Base-by-base conservation (phyloP, 139 green algal genomes). In the Eudorina sp. region DNA sequence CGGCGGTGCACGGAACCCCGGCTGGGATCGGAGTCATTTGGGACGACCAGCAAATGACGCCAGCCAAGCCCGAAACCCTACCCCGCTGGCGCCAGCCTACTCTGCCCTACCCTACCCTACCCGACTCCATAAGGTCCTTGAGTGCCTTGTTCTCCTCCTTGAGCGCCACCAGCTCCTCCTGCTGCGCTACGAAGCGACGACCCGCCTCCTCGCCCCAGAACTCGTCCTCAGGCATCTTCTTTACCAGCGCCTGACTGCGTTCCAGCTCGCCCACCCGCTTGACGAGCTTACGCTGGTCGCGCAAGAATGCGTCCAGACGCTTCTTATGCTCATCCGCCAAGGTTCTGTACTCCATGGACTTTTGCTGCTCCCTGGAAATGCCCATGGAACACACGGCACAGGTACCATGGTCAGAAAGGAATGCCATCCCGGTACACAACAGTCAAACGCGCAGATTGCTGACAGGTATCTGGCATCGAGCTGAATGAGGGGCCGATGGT, bases 121-220 rank as follows among this genome's bases (percentile, higher is more conserved):
- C 82, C 29, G 72, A 48, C 31, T 88, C 85, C 77, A 93, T 72
- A 14, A 92, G 76, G 81, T 91, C 36, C 68, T 92, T 88, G 31
- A 93, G 62, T 40, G 45, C 46, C 3, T 77, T 41, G 48, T 92
- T 92, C 51, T 92, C 79, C 85, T 96, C 93, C 13, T 85, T 68
- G 11, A 95, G 88, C 3, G 46, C 29, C 34, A 92, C 92, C 46
- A 96, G 91, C 92, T 96, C 90, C 48, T 95, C 93, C 86, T 96
- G 94, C 91, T 96, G 94, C 70, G 75, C 66, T 19, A 89, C 92
- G 90, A 96, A 94, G 40, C 90, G 88, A n/a, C 91, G 74, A 4
- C 91, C 89, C 21, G 90, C 90, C 86, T 95, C 91, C 75, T 94
- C 91, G 16, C 89, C 84, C 89, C 91, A 93, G 68, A 84, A 92